Conservation (phyloP, 225 moss, liverwort and hornwort genomes). For the Marchantia polymorpha region DNA sequence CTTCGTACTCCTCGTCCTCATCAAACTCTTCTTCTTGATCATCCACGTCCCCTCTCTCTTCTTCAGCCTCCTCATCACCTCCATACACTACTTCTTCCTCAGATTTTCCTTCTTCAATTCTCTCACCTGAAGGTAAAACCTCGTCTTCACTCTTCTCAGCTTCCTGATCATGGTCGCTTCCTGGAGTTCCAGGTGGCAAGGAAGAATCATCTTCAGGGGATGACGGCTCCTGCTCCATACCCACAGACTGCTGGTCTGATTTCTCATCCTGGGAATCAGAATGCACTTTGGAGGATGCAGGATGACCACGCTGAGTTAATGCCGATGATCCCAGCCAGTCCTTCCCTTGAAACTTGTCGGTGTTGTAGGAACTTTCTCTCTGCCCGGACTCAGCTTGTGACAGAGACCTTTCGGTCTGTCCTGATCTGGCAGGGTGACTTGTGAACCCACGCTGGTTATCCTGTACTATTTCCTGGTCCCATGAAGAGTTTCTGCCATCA, state of each 20-base stretch:
- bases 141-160: slow-evolving; percentile 27
- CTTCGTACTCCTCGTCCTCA: slow-evolving; percentile 44
- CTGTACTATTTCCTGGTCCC: slow-evolving; percentile 43
- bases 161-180: slow-evolving; percentile 18
- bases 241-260: slow-evolving; percentile 27
- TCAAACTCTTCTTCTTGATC: slow-evolving; percentile 42
- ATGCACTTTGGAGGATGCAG: slow-evolving; percentile 19
- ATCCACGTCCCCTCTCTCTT: slow-evolving; percentile 52
- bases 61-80: slow-evolving; percentile 73
- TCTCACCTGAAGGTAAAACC: not conserved
- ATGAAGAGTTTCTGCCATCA: slow-evolving; percentile 32
- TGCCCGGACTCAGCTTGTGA: slow-evolving; percentile 35
- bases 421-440: slow-evolving; percentile 45
- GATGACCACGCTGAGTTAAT: slow-evolving; percentile 46
- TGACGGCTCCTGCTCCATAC: slow-evolving; percentile 26
- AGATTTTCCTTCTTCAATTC: slow-evolving; percentile 18
- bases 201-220: slow-evolving; percentile 26
- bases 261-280: slow-evolving; percentile 31
- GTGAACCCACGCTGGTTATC: slow-evolving; percentile 47
- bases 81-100: slow-evolving; percentile 49
- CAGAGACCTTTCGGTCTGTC: slow-evolving; percentile 40
- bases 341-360: slow-evolving; percentile 35
- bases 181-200: slow-evolving; percentile 26
- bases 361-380: slow-evolving; percentile 6
- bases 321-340: slow-evolving; percentile 54